A percentile compares a stretch with the other conserved stretches of the same genome.
Conservation (phyloP, 345 rosid species). For the Pseudoturritis turrita region DNA sequence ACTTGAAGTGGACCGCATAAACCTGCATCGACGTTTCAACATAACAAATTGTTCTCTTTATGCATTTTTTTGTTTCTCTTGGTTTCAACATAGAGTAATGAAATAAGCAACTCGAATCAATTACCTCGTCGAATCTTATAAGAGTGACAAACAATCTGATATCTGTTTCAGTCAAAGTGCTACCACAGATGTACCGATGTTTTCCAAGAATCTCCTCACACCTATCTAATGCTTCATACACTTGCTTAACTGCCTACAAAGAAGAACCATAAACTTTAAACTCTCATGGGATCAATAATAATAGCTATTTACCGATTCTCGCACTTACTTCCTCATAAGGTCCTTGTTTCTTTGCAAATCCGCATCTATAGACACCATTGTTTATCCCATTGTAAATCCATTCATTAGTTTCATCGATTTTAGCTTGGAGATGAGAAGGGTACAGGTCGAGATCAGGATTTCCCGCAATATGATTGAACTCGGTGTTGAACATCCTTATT, state of each 20-base stretch:
- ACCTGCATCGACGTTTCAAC: conserved; percentile 36
- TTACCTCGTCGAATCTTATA: conserved; percentile 92
- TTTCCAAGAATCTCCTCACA: conserved; percentile 71
- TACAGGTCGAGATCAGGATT: conserved; percentile 48
- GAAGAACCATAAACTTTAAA: conserved; percentile 1
- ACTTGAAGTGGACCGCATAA: conserved; percentile 73
- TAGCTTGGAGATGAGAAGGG: conserved; percentile 38
- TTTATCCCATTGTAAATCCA: conserved; percentile 50
- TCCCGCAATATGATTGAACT: conserved; percentile 45
- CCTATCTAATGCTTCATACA: conserved; percentile 68
- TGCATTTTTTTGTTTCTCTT: background rate
- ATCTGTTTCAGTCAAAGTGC: conserved; percentile 67
- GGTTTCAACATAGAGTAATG: background rate
- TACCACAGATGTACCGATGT: conserved; percentile 71
- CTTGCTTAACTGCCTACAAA: conserved; percentile 59
- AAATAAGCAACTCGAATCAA: background rate
- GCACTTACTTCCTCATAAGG: conserved; percentile 54
- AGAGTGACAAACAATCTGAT: conserved; percentile 81
- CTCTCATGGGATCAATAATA: background rate
- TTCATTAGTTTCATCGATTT: conserved; percentile 42
- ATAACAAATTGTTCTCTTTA: background rate
- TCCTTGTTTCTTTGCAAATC: conserved; percentile 50
- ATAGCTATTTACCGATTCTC: background rate
- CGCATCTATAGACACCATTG: conserved; percentile 49
- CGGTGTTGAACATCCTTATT: conserved; percentile 47